Percentiles rank a stretch among this genome's conserved stretches.
Conservation (phyloP, 179 eudicot genomes). For the Drosera spatulata region DNA sequence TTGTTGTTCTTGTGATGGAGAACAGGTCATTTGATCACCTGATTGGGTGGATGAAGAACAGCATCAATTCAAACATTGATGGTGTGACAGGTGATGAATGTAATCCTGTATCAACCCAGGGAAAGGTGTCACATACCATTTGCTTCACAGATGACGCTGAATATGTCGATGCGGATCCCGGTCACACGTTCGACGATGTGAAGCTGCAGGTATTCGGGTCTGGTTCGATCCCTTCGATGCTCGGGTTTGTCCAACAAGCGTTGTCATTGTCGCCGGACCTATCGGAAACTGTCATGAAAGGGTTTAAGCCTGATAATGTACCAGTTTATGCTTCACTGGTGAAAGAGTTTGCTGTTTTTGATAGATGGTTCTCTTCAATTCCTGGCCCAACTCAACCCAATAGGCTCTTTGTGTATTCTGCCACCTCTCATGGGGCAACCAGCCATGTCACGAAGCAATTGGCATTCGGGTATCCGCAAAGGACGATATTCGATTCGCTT, state of each 20-base stretch:
- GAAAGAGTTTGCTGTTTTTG: slow-evolving; percentile 69
- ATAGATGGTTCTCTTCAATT: slow-evolving; percentile 75
- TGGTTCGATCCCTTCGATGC: slow-evolving; percentile 42
- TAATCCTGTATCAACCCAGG: slow-evolving; percentile 46
- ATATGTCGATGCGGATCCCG: slow-evolving; percentile 89
- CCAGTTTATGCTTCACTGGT: slow-evolving; percentile 48
- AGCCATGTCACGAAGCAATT: slow-evolving; percentile 67
- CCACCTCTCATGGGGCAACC: slow-evolving; percentile 81
- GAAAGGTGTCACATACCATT: slow-evolving; percentile 19
- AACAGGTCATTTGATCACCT: slow-evolving; percentile 92
- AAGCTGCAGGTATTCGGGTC: slow-evolving; percentile 68
- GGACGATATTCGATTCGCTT: slow-evolving; percentile 73
- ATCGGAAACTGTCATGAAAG: slow-evolving; percentile 71
- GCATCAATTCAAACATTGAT: slow-evolving; percentile 53
- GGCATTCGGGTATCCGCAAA: slow-evolving; percentile 71
- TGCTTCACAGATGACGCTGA: slow-evolving; percentile 62
- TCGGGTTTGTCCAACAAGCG: slow-evolving; percentile 82
- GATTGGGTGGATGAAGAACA: slow-evolving; percentile 87
- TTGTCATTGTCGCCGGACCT: slow-evolving; percentile 38
- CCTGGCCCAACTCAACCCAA: slow-evolving; percentile 98
- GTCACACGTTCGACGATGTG: slow-evolving; percentile 76
- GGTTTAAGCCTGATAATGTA: slow-evolving; percentile 59
- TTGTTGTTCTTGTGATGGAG: slow-evolving; percentile 74
- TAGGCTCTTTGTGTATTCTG: slow-evolving; percentile 76
- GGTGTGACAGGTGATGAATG: slow-evolving; percentile 78